Conservation (phyloP, 1,284 basidiomycete genomes). For the Ganoderma leucocontextum region DNA sequence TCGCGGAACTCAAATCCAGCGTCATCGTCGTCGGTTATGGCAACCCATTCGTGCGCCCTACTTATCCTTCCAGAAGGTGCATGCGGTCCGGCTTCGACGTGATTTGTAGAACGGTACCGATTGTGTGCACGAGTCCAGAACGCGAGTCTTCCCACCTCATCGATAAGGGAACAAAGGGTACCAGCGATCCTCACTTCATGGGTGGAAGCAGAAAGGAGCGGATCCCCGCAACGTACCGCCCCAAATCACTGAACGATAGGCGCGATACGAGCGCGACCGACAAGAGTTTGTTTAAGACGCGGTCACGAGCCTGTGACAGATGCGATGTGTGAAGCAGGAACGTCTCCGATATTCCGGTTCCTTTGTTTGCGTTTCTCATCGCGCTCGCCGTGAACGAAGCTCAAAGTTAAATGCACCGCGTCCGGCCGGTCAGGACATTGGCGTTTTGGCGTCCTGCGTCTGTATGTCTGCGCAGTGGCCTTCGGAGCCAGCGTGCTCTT, state of each 20-base stretch:
- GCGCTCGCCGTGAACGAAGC: background rate
- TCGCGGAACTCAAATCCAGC: background rate
- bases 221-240: background rate
- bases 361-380: background rate
- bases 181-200: background rate
- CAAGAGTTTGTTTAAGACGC: conserved; percentile 9
- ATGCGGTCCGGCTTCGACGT: background rate
- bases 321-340: conserved; percentile 8
- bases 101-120: conserved; percentile 7
- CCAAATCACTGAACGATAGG: conserved; percentile 5
- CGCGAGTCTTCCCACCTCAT: background rate
- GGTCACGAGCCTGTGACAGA: conserved; percentile 24
- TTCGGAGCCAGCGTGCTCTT: background rate
- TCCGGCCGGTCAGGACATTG: background rate
- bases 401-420: background rate
- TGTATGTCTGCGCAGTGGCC: background rate
- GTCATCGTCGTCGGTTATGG: background rate
- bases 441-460: background rate
- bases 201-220: background rate
- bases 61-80: background rate
- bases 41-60: background rate
- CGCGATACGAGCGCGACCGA: background rate
- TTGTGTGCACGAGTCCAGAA: conserved; percentile 2
- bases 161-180: conserved; percentile 9
- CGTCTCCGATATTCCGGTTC: background rate